Evolutionary conservation across 2,329 filamentous ascomycete genomes (phyloP), one percentile per base, ranked within the genome.

Genomic region (Aspergillus aculeatinus): DNA sequence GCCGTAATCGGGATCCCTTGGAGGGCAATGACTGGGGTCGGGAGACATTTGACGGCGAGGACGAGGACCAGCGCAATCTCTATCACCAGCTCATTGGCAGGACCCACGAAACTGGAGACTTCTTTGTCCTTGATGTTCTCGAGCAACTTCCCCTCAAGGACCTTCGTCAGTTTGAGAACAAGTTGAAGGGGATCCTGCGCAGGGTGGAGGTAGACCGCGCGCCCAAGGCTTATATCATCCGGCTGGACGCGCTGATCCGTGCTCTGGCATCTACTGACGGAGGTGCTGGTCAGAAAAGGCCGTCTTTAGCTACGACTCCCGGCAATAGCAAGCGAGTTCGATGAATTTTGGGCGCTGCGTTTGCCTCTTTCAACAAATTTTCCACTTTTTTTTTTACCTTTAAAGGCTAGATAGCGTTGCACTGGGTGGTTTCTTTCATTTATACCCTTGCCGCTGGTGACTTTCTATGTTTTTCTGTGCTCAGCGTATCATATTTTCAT

Each of bases 171-270:
- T 74, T 71, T 54, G 57, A 64, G 16, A 54, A 64, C n/a, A 70
- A 66, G 29, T 65, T 80, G 31, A 65, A 65, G 12, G 65, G 64
- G 5, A 68, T 76, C 12, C 70, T 75, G 16, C 66, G 65, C 63
- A 79, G 81, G 65, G 77, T 83, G 54, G 76, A 82, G 64, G 72
- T 77, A 47, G 77, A 79, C 57, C 70, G 72, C 23, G 74, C 74
- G 0, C 76, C 76, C 16, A 70, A 68, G 54, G 64, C 65, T 9
- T 79, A 74, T 54, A 67, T 77, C 31, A 60, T 73, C 31, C 72
- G 71, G 39, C 65, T 79, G 14, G 67, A 65, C 35, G 60, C 63
- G 3, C 51, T 79, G 49, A 68, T 76, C 31, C 69, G 74, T 25
- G 60, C 59, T 31, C 69, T 68, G 16, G 72, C 73, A 60, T 63